Percentiles rank a stretch among this genome's conserved stretches.
These are phyloP conservation scores for Chalaropsis ovoidea DNA, from an alignment of 2,329 filamentous ascomycete species.

Conservation along the genomic window DNA sequence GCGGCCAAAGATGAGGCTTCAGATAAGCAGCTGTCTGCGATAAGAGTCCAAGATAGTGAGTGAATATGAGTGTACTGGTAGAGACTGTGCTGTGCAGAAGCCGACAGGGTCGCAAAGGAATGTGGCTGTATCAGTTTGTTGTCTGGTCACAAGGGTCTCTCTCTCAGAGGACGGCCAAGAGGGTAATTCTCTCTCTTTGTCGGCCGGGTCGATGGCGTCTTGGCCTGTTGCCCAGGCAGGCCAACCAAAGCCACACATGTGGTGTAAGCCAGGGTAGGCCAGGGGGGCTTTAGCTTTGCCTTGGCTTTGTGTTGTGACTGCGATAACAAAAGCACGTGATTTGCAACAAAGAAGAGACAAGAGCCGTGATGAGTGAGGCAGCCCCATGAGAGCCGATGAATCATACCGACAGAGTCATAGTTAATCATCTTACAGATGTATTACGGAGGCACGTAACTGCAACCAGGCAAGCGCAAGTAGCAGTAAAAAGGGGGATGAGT, in stretches of 20 bases:
- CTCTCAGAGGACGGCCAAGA: background rate
- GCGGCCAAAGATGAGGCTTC: too few relatives aligned
- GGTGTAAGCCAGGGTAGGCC: conserved; percentile 3
- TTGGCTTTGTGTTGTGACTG: background rate
- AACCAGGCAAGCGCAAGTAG: conserved; percentile 1
- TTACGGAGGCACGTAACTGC: conserved; percentile 1
- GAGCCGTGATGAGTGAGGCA: background rate
- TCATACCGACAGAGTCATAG: conserved; percentile 8
- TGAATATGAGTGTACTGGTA: too few relatives aligned
- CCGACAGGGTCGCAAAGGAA: background rate
- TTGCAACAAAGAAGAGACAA: background rate
- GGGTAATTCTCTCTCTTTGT: background rate
- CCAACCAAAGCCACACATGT: conserved; percentile 3
- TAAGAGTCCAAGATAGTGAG: background rate
- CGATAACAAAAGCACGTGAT: conserved; percentile 8
- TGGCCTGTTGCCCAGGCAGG: background rate
- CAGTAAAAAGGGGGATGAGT: background rate
- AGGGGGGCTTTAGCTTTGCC: background rate
- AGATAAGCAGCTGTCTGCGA: too few relatives aligned
- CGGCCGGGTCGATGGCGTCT: background rate
- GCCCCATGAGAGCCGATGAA: background rate
- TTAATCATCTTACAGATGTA: background rate
- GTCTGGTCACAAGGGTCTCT: conserved; percentile 10
- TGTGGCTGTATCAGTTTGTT: background rate
- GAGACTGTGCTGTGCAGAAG: background rate